A percentile compares a stretch with the other conserved stretches of the same genome.
Evolutionary conservation across 768 basidiomycete genomes (phyloP).

Genomic region (Amylocystis lapponica): DNA sequence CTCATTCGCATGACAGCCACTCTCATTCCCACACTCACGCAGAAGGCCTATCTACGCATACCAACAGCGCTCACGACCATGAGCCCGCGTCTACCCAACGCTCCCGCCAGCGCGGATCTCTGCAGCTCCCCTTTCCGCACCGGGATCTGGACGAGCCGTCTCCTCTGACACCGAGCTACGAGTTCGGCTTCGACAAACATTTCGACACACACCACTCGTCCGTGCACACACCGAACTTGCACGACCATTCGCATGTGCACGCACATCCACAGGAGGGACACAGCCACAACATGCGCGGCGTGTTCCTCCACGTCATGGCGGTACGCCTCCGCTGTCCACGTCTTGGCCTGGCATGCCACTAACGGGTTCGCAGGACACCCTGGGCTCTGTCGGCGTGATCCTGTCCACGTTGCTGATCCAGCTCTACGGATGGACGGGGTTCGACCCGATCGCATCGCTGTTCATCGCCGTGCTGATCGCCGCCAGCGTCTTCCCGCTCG

Average conservation of each 20-base stretch:
- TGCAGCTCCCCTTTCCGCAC: too few relatives aligned
- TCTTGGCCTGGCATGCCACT: not conserved
- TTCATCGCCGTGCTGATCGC: slow-evolving; percentile 96
- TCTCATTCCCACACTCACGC: slow-evolving; percentile 20
- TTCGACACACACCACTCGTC: slow-evolving; percentile 37
- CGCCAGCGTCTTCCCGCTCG: slow-evolving; percentile 91
- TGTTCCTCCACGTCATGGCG: slow-evolving; percentile 96
- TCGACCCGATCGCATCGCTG: slow-evolving; percentile 95
- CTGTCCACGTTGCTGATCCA: slow-evolving; percentile 94
- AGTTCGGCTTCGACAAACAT: slow-evolving; percentile 49
- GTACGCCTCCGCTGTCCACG: slow-evolving; percentile 37
- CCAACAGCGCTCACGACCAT: slow-evolving; percentile 2
- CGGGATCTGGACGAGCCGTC: slow-evolving; percentile 32
- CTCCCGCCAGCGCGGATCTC: too few relatives aligned
- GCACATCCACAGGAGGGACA: slow-evolving; percentile 67
- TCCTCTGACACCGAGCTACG: slow-evolving; percentile 64
- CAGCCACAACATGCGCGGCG: slow-evolving; percentile 98
- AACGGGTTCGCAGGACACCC: slow-evolving; percentile 59
- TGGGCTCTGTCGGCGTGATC: slow-evolving; percentile 97
- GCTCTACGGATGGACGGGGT: slow-evolving; percentile 97
- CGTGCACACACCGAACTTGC: slow-evolving; percentile 37
- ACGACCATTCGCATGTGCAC: slow-evolving; percentile 45
- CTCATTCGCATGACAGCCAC: slow-evolving; percentile 22
- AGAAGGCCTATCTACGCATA: slow-evolving; percentile 12
- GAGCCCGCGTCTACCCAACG: slow-evolving; percentile 2